phyloP scores from a whole-genome alignment of 306 rosid species.

The Senna siamea region DNA sequence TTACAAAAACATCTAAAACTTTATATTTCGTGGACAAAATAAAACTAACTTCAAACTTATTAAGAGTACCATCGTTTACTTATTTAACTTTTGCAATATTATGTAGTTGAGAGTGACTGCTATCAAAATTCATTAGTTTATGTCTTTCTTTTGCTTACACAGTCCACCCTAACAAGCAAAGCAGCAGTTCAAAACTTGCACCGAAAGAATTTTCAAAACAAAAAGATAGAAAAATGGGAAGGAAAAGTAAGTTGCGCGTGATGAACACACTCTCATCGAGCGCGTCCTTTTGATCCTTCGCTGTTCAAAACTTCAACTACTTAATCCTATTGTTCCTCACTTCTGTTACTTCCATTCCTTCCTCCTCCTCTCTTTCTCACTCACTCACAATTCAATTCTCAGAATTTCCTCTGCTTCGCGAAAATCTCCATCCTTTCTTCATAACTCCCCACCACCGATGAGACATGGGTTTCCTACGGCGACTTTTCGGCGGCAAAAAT shows the following conservation, averaged over 20 bases:
- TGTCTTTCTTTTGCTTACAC: not conserved
- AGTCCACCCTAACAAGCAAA: not conserved
- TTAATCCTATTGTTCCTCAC: not conserved
- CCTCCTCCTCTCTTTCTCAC: not conserved
- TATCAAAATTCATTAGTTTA: too few relatives aligned
- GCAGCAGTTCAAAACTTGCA: not conserved
- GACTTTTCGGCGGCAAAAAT: constrained; percentile 72
- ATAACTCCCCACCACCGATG: constrained; percentile 40
- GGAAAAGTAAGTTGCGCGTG: not conserved
- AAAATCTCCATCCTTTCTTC: not conserved
- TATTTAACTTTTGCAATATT: too few relatives aligned
- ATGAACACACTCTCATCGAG: not conserved
- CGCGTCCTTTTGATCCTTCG: not conserved
- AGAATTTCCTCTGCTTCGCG: not conserved
- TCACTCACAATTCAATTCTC: not conserved
- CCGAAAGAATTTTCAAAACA: not conserved
- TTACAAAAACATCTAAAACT: too few relatives aligned
- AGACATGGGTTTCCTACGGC: constrained; percentile 90
- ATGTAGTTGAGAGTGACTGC: too few relatives aligned
- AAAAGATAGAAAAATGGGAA: not conserved
- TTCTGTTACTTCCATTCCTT: not conserved
- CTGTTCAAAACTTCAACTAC: not conserved
- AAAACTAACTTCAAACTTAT: too few relatives aligned
- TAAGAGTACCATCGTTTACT: too few relatives aligned
- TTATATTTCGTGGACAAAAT: too few relatives aligned